phyloP scores from a whole-genome alignment of 2,329 filamentous ascomycete species.

The Phialemoniopsis sp. region DNA sequence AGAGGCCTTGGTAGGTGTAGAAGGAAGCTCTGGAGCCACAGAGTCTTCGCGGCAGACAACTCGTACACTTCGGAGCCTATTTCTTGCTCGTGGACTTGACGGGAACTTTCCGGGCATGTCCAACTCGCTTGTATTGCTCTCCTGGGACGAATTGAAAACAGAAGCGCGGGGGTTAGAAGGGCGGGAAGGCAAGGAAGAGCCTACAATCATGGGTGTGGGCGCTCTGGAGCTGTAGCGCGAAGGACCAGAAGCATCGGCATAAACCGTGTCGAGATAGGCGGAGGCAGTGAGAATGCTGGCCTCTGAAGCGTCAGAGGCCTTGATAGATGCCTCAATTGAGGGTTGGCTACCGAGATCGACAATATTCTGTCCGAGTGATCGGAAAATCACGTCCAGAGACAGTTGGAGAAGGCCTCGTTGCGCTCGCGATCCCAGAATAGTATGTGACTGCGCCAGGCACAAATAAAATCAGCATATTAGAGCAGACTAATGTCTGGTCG shows the following conservation, averaged over 20 bases:
- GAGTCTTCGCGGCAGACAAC: slow-evolving; percentile 29
- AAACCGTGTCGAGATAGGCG: slow-evolving; percentile 75
- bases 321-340: slow-evolving; percentile 67
- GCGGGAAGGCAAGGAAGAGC: slow-evolving; percentile 34
- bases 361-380: slow-evolving; percentile 70
- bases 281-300: slow-evolving; percentile 70
- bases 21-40: slow-evolving; percentile 1
- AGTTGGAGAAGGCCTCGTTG: slow-evolving; percentile 91
- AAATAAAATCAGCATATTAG: too few relatives aligned
- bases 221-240: slow-evolving; percentile 61
- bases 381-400: slow-evolving; percentile 83
- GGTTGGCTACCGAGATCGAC: slow-evolving; percentile 56
- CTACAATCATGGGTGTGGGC: slow-evolving; percentile 66
- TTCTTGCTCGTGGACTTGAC: slow-evolving; percentile 5
- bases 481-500: too few relatives aligned
- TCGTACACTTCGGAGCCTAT: slow-evolving; percentile 34
- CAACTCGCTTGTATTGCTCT: background rate
- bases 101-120: slow-evolving; percentile 14
- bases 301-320: slow-evolving; percentile 75
- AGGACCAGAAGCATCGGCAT: slow-evolving; percentile 56
- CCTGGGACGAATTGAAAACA: too few relatives aligned
- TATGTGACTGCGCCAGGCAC: slow-evolving; percentile 93
- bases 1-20: slow-evolving; percentile 5
- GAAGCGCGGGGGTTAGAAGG: slow-evolving; percentile 33
- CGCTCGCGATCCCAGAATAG: slow-evolving; percentile 81